phyloP scores from a whole-genome alignment of 1,139 yeast species.

The Geotrichum klebahnii region DNA sequence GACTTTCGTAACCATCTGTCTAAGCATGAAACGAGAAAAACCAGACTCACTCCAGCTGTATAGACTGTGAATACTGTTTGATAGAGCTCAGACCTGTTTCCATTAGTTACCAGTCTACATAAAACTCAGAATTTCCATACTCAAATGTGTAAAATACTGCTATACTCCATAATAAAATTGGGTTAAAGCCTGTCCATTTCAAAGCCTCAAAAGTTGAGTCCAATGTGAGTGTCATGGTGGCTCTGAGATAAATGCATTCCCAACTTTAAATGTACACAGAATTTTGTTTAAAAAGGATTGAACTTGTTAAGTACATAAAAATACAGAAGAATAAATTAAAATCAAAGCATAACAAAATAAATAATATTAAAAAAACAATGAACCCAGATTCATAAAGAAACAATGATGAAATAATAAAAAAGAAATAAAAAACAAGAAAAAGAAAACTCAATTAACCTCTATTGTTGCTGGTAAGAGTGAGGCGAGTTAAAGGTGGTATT shows the following conservation, averaged over 20 bases:
- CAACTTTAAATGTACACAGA: too few species aligned
- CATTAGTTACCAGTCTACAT: too few species aligned
- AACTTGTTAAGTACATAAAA: background rate
- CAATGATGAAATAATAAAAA: background rate
- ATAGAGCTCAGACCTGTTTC: too few species aligned
- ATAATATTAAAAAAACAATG: background rate
- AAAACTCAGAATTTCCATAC: too few species aligned
- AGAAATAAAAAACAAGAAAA: slow-evolving; percentile 14
- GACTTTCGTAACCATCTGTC: slow-evolving; percentile 20
- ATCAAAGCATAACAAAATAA: background rate
- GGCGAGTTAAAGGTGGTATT: background rate
- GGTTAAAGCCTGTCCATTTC: slow-evolving; percentile 10
- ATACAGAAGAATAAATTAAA: too few species aligned
- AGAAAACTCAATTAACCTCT: slow-evolving; percentile 11
- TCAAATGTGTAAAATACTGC: too few species aligned
- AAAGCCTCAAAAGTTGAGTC: slow-evolving; percentile 6
- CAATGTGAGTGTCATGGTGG: slow-evolving; percentile 7
- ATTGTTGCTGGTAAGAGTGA: background rate
- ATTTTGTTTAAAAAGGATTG: too few species aligned
- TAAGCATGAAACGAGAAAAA: background rate
- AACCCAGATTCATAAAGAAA: background rate
- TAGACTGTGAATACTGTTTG: slow-evolving; percentile 1
- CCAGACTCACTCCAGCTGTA: slow-evolving; percentile 1
- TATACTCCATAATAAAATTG: slow-evolving; percentile 13
- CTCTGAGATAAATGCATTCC: too few species aligned